A percentile compares a stretch with the other conserved stretches of the same genome.
Conservation (phyloP, 208 protist species). For the Endotrypanum monterogeii region DNA sequence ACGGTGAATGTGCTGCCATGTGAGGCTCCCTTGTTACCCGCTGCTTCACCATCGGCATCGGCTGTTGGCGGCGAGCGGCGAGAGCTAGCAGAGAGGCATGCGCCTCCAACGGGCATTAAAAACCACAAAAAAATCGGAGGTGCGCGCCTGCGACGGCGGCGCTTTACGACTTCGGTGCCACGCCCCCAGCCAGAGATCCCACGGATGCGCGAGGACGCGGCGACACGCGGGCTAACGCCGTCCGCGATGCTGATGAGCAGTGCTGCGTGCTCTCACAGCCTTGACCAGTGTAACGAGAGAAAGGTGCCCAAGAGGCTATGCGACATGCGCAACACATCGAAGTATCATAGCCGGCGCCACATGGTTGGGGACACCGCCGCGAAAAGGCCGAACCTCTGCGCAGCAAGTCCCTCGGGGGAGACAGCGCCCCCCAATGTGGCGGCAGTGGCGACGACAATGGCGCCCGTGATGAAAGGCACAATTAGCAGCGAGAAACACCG, state of each 20-base stretch:
- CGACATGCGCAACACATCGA: background rate
- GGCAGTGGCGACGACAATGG: background rate
- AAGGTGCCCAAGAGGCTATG: background rate
- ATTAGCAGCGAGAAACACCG: slow-evolving; percentile 29
- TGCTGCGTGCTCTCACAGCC: background rate
- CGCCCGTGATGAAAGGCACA: slow-evolving; percentile 11
- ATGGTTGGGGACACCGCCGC: background rate
- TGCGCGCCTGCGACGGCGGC: background rate
- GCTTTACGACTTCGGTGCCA: background rate
- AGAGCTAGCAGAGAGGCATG: background rate
- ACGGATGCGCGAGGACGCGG: slow-evolving; percentile 35
- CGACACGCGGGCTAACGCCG: slow-evolving; percentile 31
- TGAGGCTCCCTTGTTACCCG: background rate
- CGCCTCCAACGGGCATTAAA: background rate
- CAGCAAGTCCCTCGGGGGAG: background rate
- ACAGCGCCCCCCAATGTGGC: background rate
- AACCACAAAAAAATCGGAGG: background rate
- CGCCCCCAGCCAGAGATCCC: slow-evolving; percentile 11
- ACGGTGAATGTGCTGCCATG: slow-evolving; percentile 22
- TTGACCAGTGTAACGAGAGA: background rate
- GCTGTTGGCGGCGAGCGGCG: background rate
- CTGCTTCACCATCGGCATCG: background rate
- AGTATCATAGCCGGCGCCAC: background rate
- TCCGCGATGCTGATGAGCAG: slow-evolving; percentile 13
- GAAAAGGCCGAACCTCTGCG: background rate